phyloP scores from a whole-genome alignment of 352 stramenopile species.

The Pythium volutum region DNA sequence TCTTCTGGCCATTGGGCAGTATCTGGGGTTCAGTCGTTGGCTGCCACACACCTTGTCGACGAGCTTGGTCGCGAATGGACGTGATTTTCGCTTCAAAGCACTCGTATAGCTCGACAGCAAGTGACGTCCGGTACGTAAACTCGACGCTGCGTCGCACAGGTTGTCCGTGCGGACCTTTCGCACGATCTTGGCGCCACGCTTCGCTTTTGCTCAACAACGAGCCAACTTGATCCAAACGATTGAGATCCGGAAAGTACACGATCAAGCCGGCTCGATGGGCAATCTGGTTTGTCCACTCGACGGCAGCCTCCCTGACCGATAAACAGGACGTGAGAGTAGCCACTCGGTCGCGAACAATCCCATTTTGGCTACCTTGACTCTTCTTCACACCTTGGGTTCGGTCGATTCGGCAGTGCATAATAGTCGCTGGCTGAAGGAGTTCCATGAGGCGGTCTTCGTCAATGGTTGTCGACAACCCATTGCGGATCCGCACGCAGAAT shows the following conservation, averaged over 20 bases:
- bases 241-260: conserved; percentile 10
- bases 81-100: background rate
- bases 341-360: background rate
- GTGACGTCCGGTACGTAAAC: conserved; percentile 12
- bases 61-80: background rate
- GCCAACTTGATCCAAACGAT: background rate
- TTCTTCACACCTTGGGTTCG: background rate
- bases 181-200: background rate
- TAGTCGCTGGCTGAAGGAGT: background rate
- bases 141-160: conserved; percentile 20
- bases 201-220: background rate
- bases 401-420: conserved; percentile 1
- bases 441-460: conserved; percentile 5
- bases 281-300: conserved; percentile 7
- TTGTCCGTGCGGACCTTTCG: conserved; percentile 14
- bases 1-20: conserved; percentile 7
- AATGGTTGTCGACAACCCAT: background rate
- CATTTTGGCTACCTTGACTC: background rate
- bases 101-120: conserved; percentile 12
- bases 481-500: conserved; percentile 10
- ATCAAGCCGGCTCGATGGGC: conserved; percentile 12
- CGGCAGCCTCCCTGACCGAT: background rate
- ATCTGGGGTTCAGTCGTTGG: background rate
- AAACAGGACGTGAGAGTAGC: background rate
- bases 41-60: background rate